Conservation (phyloP, 352 stramenopile species). For the Peronospora farinosa region DNA sequence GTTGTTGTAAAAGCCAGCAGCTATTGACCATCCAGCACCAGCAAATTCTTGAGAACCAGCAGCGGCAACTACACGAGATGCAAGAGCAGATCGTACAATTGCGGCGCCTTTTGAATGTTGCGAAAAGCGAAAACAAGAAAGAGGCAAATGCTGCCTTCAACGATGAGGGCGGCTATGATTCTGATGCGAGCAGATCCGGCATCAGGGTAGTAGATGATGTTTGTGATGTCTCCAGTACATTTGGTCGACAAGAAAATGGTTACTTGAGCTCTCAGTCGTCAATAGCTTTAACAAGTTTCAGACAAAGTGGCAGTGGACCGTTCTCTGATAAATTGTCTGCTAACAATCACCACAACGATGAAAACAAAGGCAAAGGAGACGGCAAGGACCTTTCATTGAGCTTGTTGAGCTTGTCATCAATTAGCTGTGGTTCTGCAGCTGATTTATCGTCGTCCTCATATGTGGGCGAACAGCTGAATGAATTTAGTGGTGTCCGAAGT, state of each 20-base stretch:
- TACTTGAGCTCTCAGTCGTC: constrained; percentile 20
- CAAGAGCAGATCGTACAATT: constrained; percentile 64
- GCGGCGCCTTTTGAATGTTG: constrained; percentile 33
- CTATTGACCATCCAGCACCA: constrained; percentile 69
- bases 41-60: constrained; percentile 70
- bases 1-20: constrained; percentile 61
- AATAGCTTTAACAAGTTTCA: constrained; percentile 8
- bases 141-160: constrained; percentile 1
- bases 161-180: constrained; percentile 19
- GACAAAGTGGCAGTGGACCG: constrained; percentile 4
- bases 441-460: constrained; percentile 63
- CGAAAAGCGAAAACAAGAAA: constrained; percentile 26
- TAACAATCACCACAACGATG: constrained; percentile 5
- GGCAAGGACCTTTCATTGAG: constrained; percentile 32
- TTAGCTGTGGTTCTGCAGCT: constrained; percentile 43
- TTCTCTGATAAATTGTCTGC: constrained; percentile 12
- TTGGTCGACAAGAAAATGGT: constrained; percentile 18
- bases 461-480: constrained; percentile 19
- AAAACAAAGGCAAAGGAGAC: constrained; percentile 5
- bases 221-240: constrained; percentile 21
- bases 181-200: constrained; percentile 24
- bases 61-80: constrained; percentile 62
- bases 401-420: constrained; percentile 56
- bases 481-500: constrained; percentile 2
- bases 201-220: constrained; percentile 23